Evolutionary conservation across 768 basidiomycete genomes (phyloP).

Genomic region (Suillus discolor): DNA sequence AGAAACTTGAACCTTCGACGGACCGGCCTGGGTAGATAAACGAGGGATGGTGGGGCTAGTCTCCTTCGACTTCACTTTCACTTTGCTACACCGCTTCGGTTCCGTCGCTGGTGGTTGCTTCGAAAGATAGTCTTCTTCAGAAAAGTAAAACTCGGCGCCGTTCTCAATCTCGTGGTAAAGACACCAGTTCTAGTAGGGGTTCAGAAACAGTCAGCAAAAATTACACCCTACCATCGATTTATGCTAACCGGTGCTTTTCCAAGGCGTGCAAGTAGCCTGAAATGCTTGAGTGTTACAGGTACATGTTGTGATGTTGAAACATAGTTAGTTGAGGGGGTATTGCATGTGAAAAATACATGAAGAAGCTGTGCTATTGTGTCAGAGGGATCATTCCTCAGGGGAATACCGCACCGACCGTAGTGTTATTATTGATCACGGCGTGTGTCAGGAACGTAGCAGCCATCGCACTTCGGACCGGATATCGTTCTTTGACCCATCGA

Average conservation of each 20-base stretch:
- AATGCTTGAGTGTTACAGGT: slow-evolving; percentile 76
- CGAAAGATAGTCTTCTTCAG: slow-evolving; percentile 68
- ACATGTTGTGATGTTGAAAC: slow-evolving; percentile 41
- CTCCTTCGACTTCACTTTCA: slow-evolving; percentile 37
- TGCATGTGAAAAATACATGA: slow-evolving; percentile 42
- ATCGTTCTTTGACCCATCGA: slow-evolving; percentile 60
- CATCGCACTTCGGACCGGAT: slow-evolving; percentile 55
- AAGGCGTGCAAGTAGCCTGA: slow-evolving; percentile 69
- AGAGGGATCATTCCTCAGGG: background rate
- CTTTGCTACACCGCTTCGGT: slow-evolving; percentile 27
- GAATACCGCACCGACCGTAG: slow-evolving; percentile 25
- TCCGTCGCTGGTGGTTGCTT: slow-evolving; percentile 27
- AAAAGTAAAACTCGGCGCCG: slow-evolving; percentile 69
- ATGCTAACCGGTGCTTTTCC: slow-evolving; percentile 59
- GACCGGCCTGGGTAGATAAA: slow-evolving; percentile 18
- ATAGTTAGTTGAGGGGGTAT: slow-evolving; percentile 24
- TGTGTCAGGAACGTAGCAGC: slow-evolving; percentile 74
- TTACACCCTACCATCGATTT: background rate
- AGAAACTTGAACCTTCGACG: slow-evolving; percentile 21
- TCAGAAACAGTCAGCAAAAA: slow-evolving; percentile 5
- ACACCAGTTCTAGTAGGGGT: slow-evolving; percentile 44
- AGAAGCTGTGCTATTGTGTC: slow-evolving; percentile 43
- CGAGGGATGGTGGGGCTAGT: slow-evolving; percentile 34
- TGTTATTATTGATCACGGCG: slow-evolving; percentile 69
- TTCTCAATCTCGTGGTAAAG: slow-evolving; percentile 63